These are phyloP conservation scores for Paramecium sexaurelia DNA, from an alignment of 73 alveolate species.

Conservation along the genomic window DNA sequence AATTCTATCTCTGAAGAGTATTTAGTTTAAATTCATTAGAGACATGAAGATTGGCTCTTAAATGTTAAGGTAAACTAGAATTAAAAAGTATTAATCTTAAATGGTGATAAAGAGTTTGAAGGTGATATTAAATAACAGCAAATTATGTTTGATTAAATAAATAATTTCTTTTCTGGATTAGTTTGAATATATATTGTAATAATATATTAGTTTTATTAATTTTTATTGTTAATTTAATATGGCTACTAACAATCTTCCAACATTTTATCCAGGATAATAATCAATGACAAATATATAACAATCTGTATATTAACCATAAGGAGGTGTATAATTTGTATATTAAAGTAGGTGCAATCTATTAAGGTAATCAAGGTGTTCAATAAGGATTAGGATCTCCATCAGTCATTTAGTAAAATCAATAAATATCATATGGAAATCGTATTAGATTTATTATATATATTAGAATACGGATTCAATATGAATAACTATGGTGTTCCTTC, in stretches of 20 bases:
- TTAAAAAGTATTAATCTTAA: neutral
- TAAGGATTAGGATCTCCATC: neutral
- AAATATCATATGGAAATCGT: neutral
- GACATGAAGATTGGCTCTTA: slow-evolving; percentile 56
- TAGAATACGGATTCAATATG: neutral
- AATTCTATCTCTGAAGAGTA: neutral
- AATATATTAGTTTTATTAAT: neutral
- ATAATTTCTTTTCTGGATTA: neutral
- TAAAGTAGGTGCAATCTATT: neutral
- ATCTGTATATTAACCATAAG: neutral
- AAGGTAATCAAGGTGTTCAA: neutral
- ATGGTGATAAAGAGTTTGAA: neutral
- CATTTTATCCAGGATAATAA: neutral
- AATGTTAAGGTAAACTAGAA: neutral
- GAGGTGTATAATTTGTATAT: neutral
- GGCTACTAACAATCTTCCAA: neutral
- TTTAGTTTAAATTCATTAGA: neutral
- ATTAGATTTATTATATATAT: neutral
- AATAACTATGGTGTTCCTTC: neutral
- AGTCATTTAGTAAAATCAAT: neutral
- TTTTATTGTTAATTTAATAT: neutral
- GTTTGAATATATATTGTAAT: neutral
- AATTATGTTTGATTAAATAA: neutral
- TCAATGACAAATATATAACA: neutral
- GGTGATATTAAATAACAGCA: neutral